These are phyloP conservation scores for Tulasnella sp. DNA, from an alignment of 768 basidiomycete species.

Conservation along the genomic window DNA sequence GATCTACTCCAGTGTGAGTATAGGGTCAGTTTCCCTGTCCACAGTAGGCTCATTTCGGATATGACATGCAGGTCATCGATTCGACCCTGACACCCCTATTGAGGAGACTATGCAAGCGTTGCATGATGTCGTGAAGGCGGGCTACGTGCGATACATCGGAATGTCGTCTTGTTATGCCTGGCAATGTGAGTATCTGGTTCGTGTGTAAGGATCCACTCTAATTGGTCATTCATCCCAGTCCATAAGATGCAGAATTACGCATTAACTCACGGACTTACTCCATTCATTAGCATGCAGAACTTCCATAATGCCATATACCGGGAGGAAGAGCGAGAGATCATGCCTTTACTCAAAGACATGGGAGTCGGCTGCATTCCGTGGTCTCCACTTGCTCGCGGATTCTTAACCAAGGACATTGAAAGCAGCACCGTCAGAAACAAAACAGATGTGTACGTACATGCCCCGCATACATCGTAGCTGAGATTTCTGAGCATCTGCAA, in stretches of 20 bases:
- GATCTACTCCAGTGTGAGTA: slow-evolving; percentile 29
- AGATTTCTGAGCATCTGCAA: neutral
- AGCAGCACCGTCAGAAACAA: slow-evolving; percentile 4
- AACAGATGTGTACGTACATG: neutral
- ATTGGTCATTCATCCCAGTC: slow-evolving; percentile 17
- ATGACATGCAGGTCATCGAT: slow-evolving; percentile 30
- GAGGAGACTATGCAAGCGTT: slow-evolving; percentile 35
- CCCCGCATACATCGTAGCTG: too few species aligned
- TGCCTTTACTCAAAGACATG: slow-evolving; percentile 14
- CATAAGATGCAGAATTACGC: slow-evolving; percentile 18
- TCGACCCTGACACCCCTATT: slow-evolving; percentile 38
- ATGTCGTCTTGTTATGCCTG: slow-evolving; percentile 30
- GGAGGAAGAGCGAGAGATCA: slow-evolving; percentile 21
- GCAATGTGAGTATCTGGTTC: neutral
- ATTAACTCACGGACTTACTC: slow-evolving; percentile 15
- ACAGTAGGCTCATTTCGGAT: neutral
- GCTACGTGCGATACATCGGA: slow-evolving; percentile 30
- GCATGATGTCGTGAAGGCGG: slow-evolving; percentile 30
- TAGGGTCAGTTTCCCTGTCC: neutral
- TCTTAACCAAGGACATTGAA: slow-evolving; percentile 16
- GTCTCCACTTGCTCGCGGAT: slow-evolving; percentile 15
- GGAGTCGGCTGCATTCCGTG: slow-evolving; percentile 16
- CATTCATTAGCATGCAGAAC: slow-evolving; percentile 22
- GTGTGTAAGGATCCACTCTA: neutral
- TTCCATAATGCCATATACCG: slow-evolving; percentile 19